These are phyloP conservation scores for Saccharomyces hybrid DNA, from an alignment of 1,139 yeast species.

Conservation along the genomic window DNA sequence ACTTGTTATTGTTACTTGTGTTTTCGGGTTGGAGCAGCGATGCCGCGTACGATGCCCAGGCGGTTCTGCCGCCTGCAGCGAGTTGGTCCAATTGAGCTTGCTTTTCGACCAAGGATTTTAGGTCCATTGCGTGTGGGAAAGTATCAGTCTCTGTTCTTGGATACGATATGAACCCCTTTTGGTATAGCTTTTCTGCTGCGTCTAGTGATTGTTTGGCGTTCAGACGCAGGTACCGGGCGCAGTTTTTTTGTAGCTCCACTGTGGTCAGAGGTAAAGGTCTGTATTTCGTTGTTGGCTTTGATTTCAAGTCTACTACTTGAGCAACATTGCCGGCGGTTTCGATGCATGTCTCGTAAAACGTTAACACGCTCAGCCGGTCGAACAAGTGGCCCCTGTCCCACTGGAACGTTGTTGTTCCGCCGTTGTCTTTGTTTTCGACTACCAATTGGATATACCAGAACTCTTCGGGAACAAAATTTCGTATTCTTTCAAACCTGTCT, in stretches of 20 bases:
- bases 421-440: conserved; percentile 36
- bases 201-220: conserved; percentile 77
- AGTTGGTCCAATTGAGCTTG: conserved; percentile 41
- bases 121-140: conserved; percentile 70
- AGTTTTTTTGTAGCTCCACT: conserved; percentile 86
- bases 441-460: conserved; percentile 69
- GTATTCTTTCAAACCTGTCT: conserved; percentile 77
- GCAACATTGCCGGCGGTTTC: conserved; percentile 39
- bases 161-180: conserved; percentile 78
- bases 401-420: conserved; percentile 30
- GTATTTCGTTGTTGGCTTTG: conserved; percentile 64
- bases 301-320: conserved; percentile 43
- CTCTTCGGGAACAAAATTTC: conserved; percentile 61
- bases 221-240: conserved; percentile 64
- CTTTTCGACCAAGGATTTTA: conserved; percentile 48
- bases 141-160: conserved; percentile 97
- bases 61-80: conserved; percentile 17
- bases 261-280: conserved; percentile 91
- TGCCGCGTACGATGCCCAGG: conserved; percentile 46
- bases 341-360: conserved; percentile 62
- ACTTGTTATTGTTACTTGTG: conserved; percentile 28
- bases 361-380: conserved; percentile 57
- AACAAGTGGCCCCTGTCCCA: conserved; percentile 72
- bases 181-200: conserved; percentile 81
- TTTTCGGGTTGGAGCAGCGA: conserved; percentile 24